A percentile compares a stretch with the other conserved stretches of the same genome.
phyloP scores from a whole-genome alignment of 768 basidiomycete genomes.

The Suillus variegatus region DNA sequence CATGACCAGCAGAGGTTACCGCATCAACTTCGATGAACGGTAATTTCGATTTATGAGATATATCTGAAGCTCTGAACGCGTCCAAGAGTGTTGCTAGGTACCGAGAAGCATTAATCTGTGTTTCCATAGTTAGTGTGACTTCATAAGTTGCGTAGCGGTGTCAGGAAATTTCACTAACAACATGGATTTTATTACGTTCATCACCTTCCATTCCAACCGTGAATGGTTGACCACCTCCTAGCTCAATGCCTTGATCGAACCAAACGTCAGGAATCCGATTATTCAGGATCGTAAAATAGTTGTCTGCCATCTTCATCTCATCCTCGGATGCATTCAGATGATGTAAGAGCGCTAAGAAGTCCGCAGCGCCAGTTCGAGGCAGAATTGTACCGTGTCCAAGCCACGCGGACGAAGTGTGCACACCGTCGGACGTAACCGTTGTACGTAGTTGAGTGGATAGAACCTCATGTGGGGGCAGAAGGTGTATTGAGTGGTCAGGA shows the following conservation, averaged over 20 bases:
- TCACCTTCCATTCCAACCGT: conserved; percentile 60
- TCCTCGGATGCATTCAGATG: conserved; percentile 46
- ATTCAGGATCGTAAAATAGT: conserved; percentile 61
- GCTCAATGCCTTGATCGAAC: conserved; percentile 63
- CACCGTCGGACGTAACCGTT: conserved; percentile 33
- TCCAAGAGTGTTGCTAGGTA: conserved; percentile 42
- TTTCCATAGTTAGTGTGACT: neutral
- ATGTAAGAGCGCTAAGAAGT: conserved; percentile 51
- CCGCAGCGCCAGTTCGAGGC: conserved; percentile 39
- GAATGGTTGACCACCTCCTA: conserved; percentile 62
- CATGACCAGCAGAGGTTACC: neutral
- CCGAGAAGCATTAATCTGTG: conserved; percentile 46
- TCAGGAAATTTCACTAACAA: conserved; percentile 42
- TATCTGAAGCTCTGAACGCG: neutral
- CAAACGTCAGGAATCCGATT: conserved; percentile 60
- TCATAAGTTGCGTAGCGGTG: conserved; percentile 5
- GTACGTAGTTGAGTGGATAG: conserved; percentile 54
- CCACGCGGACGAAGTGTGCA: conserved; percentile 66
- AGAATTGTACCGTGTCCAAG: conserved; percentile 65
- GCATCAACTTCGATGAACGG: neutral
- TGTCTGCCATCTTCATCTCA: conserved; percentile 67
- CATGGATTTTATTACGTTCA: conserved; percentile 57
- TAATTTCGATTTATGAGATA: neutral
- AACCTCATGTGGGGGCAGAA: conserved; percentile 64
- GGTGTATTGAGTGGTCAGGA: conserved; percentile 41